phyloP scores from a whole-genome alignment of 2,329 filamentous ascomycete genomes.

The Cladosporium sp. region DNA sequence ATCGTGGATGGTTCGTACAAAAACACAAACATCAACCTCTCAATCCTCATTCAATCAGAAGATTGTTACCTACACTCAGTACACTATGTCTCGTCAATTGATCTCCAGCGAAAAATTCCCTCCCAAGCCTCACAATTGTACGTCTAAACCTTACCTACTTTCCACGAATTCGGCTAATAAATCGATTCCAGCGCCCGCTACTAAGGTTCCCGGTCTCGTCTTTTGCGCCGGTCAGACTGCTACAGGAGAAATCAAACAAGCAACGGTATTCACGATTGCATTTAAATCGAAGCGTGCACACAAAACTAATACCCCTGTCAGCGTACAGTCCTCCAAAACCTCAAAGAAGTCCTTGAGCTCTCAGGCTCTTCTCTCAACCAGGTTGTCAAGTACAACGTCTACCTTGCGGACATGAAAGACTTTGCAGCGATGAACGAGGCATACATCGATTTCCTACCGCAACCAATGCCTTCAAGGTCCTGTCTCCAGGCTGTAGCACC shows the following conservation, averaged over 20 bases:
- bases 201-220: constrained; percentile 44
- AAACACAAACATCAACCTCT: too few species aligned
- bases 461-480: constrained; percentile 24
- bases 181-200: constrained; percentile 34
- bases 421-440: constrained; percentile 58
- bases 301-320: not conserved
- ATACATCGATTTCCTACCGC: constrained; percentile 37
- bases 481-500: constrained; percentile 52
- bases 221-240: constrained; percentile 48
- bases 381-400: constrained; percentile 65
- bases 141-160: constrained; percentile 13
- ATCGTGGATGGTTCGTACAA: too few species aligned
- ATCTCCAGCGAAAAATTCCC: constrained; percentile 47
- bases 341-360: constrained; percentile 57
- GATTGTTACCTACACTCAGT: too few species aligned
- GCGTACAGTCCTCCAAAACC: constrained; percentile 39
- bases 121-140: constrained; percentile 45
- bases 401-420: constrained; percentile 61
- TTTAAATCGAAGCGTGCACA: too few species aligned
- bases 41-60: too few species aligned
- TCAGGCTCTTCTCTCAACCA: constrained; percentile 58
- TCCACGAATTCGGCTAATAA: not conserved
- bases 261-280: constrained; percentile 32
- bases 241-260: constrained; percentile 47
- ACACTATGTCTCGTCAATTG: constrained; percentile 45